These are phyloP conservation scores for Helianthus tuberosus DNA, from an alignment of 129 eudicot species.

Conservation along the genomic window DNA sequence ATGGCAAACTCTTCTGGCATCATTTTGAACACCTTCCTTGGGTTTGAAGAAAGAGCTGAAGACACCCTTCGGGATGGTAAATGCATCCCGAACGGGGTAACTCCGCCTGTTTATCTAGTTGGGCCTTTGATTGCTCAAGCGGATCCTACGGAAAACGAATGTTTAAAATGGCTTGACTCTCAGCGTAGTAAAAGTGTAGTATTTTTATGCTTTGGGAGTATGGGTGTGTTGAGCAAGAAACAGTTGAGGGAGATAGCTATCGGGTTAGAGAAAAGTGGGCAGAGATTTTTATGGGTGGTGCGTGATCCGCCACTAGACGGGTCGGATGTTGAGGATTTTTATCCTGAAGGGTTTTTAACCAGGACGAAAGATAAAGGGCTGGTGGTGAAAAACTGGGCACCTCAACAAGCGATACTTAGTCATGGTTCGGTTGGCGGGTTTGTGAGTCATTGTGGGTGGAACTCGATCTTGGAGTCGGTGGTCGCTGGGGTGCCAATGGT, in stretches of 20 bases:
- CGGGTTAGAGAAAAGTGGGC: slow-evolving; percentile 51
- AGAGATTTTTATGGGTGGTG: slow-evolving; percentile 65
- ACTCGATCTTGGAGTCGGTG: slow-evolving; percentile 38
- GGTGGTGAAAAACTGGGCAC: slow-evolving; percentile 50
- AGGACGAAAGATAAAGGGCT: slow-evolving; percentile 43
- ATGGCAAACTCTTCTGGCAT: slow-evolving; percentile 49
- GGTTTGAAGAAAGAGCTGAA: slow-evolving; percentile 39
- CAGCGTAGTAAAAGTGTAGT: slow-evolving; percentile 61
- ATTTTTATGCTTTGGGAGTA: slow-evolving; percentile 67
- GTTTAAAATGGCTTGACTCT: slow-evolving; percentile 56
- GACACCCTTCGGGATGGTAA: slow-evolving; percentile 10
- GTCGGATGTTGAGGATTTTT: slow-evolving; percentile 25
- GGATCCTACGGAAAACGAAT: slow-evolving; percentile 24
- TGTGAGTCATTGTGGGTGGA: slow-evolving; percentile 46
- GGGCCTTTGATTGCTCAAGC: slow-evolving; percentile 55
- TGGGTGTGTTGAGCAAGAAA: slow-evolving; percentile 44
- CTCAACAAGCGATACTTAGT: slow-evolving; percentile 33
- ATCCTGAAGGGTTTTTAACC: slow-evolving; percentile 53
- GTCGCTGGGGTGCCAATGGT: slow-evolving; percentile 43
- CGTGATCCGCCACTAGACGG: slow-evolving; percentile 44
- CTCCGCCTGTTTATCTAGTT: slow-evolving; percentile 50
- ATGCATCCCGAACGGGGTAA: slow-evolving; percentile 36
- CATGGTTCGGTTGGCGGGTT: slow-evolving; percentile 48
- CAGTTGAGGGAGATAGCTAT: slow-evolving; percentile 57
- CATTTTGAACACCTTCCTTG: slow-evolving; percentile 39